Evolutionary conservation across 352 stramenopile species (phyloP).

Genomic region (Blastocystis sp.): DNA sequence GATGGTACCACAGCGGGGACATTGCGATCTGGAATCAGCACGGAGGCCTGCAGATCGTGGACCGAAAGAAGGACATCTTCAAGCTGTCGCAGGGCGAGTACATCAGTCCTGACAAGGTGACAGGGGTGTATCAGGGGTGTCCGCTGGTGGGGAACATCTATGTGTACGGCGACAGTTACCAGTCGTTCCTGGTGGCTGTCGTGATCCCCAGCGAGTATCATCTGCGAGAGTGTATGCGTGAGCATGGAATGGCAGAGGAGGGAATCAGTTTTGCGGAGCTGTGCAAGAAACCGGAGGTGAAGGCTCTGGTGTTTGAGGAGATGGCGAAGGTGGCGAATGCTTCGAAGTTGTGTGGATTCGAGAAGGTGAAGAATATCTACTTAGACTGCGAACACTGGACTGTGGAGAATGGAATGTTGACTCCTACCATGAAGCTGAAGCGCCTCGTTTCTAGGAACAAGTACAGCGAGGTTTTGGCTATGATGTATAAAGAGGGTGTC

Average conservation of each 20-base stretch:
- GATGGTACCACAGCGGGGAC: slow-evolving; percentile 73
- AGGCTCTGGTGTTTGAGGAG: slow-evolving; percentile 71
- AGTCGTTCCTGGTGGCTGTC: slow-evolving; percentile 85
- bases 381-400: slow-evolving; percentile 78
- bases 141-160: slow-evolving; percentile 68
- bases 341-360: slow-evolving; percentile 79
- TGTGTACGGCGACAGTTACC: slow-evolving; percentile 88
- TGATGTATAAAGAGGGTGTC: slow-evolving; percentile 68
- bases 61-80: slow-evolving; percentile 57
- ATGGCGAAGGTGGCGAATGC: slow-evolving; percentile 71
- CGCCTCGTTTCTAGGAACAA: slow-evolving; percentile 71
- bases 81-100: slow-evolving; percentile 59
- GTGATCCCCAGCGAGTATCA: slow-evolving; percentile 83
- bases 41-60: slow-evolving; percentile 64
- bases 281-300: slow-evolving; percentile 68
- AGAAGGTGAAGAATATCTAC: slow-evolving; percentile 79
- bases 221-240: slow-evolving; percentile 63
- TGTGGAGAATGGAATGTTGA: slow-evolving; percentile 82
- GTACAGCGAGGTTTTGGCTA: slow-evolving; percentile 70
- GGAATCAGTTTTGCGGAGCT: slow-evolving; percentile 64
- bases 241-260: neutral
- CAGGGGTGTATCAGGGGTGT: slow-evolving; percentile 63
- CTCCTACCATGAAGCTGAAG: slow-evolving; percentile 93
- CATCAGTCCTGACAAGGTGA: slow-evolving; percentile 25
- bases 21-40: slow-evolving; percentile 71